Evolutionary conservation across 2,329 filamentous ascomycete species (phyloP).

Genomic region (Phialophora verrucosa): DNA sequence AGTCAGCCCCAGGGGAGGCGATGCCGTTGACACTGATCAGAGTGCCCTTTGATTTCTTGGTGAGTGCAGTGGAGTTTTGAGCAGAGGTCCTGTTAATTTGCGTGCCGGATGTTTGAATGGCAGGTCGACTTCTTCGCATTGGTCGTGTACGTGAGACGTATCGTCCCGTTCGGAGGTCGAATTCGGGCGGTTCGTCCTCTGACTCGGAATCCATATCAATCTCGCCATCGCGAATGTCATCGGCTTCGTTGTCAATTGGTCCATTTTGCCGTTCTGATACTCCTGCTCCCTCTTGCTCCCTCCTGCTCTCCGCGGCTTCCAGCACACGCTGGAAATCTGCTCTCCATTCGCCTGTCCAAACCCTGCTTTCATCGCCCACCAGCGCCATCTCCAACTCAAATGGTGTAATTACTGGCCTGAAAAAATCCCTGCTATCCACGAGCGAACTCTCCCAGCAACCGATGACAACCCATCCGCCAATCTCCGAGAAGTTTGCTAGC

Average conservation of each 20-base stretch:
- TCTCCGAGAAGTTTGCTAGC: slow-evolving; percentile 92
- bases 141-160: slow-evolving; percentile 73
- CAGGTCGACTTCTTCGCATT: slow-evolving; percentile 47
- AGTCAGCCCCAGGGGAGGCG: slow-evolving; percentile 90
- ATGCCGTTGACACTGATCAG: slow-evolving; percentile 82
- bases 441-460: slow-evolving; percentile 97
- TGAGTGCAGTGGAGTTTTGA: slow-evolving; percentile 59
- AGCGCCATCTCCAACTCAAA: slow-evolving; percentile 86
- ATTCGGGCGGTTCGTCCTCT: slow-evolving; percentile 77
- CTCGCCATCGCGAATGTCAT: slow-evolving; percentile 41
- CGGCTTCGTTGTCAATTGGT: slow-evolving; percentile 39
- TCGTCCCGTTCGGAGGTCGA: slow-evolving; percentile 85
- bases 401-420: slow-evolving; percentile 87
- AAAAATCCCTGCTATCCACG: slow-evolving; percentile 87
- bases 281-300: slow-evolving; percentile 9
- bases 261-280: not conserved
- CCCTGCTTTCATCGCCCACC: slow-evolving; percentile 72
- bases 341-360: slow-evolving; percentile 90
- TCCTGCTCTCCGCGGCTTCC: slow-evolving; percentile 40
- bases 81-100: slow-evolving; percentile 20
- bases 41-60: slow-evolving; percentile 68
- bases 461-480: slow-evolving; percentile 95
- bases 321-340: slow-evolving; percentile 79
- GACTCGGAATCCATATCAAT: slow-evolving; percentile 62
- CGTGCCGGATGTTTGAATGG: not conserved